Evolutionary conservation across 2,329 filamentous ascomycete species (phyloP).

Genomic region (Ascosphaera pollenicola): DNA sequence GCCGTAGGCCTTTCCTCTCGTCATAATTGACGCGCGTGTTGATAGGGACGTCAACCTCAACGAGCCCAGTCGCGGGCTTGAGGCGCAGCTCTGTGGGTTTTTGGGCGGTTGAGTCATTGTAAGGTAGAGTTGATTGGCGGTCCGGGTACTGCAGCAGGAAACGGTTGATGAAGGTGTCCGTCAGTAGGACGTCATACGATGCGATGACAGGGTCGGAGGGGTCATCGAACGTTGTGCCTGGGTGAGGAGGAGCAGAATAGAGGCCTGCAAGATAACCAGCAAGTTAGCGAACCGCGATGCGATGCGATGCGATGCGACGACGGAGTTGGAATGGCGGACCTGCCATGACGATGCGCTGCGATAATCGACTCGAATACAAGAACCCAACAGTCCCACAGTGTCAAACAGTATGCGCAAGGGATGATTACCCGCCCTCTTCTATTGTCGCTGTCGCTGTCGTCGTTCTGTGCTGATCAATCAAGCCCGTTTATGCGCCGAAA

Average conservation of each 20-base stretch:
- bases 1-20: slow-evolving; percentile 56
- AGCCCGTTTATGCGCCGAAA: too few species aligned
- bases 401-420: too few species aligned
- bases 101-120: slow-evolving; percentile 31
- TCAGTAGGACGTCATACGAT: slow-evolving; percentile 71
- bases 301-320: too few species aligned
- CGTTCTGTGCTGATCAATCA: too few species aligned
- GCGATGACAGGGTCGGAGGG: slow-evolving; percentile 44
- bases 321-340: too few species aligned
- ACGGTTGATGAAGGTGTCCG: slow-evolving; percentile 46
- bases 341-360: too few species aligned
- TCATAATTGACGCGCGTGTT: slow-evolving; percentile 57
- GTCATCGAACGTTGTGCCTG: slow-evolving; percentile 4
- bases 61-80: slow-evolving; percentile 60
- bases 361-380: too few species aligned
- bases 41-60: slow-evolving; percentile 82
- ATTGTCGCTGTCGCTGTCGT: too few species aligned
- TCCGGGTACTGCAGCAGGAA: slow-evolving; percentile 72
- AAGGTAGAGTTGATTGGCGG: slow-evolving; percentile 40
- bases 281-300: too few species aligned
- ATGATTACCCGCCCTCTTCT: too few species aligned
- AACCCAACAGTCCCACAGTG: too few species aligned
- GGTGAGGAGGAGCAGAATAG: background rate
- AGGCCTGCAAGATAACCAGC: background rate
- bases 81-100: slow-evolving; percentile 54